A percentile compares a stretch with the other conserved stretches of the same genome.
phyloP scores from a whole-genome alignment of 1,284 basidiomycete species.

The Boletellus dicymbophilus region DNA sequence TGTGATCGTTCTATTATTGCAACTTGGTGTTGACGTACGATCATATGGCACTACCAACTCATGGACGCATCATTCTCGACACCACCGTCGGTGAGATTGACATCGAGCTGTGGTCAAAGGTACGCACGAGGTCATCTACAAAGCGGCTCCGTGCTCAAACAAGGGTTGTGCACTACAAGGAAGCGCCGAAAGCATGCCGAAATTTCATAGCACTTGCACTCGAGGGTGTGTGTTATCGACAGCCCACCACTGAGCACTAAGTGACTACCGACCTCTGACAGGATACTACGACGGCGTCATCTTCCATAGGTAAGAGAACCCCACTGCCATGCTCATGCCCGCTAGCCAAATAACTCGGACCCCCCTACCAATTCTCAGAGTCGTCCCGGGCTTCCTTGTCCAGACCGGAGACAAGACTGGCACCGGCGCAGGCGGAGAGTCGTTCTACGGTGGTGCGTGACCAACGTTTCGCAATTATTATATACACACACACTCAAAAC shows the following conservation, averaged over 20 bases:
- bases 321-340: not conserved
- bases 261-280: slow-evolving; percentile 32
- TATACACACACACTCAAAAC: too few species aligned
- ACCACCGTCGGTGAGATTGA: slow-evolving; percentile 93
- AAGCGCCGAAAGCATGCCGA: slow-evolving; percentile 91
- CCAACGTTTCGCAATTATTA: too few species aligned
- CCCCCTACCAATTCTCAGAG: slow-evolving; percentile 39
- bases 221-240: slow-evolving; percentile 74
- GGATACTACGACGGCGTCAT: slow-evolving; percentile 96
- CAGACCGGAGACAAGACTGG: slow-evolving; percentile 97
- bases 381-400: slow-evolving; percentile 87
- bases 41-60: slow-evolving; percentile 77
- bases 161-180: slow-evolving; percentile 46
- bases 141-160: not conserved
- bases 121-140: slow-evolving; percentile 28
- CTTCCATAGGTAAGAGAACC: slow-evolving; percentile 75
- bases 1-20: not conserved
- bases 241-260: slow-evolving; percentile 14
- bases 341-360: too few species aligned
- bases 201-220: slow-evolving; percentile 91
- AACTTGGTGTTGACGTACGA: not conserved
- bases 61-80: slow-evolving; percentile 85
- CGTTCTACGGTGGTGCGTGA: slow-evolving; percentile 80
- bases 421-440: slow-evolving; percentile 90
- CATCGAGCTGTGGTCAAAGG: slow-evolving; percentile 94